Conservation (phyloP, 169 alveolate species). For the Plasmodium malariae region DNA sequence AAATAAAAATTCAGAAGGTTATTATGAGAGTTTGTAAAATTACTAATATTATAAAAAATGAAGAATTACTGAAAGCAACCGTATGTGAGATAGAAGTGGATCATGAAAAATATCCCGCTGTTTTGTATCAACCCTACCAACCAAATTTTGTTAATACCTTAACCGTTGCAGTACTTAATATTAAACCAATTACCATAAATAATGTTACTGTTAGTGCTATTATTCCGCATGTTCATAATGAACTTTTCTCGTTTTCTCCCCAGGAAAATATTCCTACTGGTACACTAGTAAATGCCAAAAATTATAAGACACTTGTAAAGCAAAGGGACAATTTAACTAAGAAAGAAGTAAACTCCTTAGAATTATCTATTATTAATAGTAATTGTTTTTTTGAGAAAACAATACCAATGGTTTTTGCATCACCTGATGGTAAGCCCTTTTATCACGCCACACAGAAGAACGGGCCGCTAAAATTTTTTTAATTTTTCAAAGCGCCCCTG, state of each 20-base stretch:
- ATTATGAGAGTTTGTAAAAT: constrained; percentile 66
- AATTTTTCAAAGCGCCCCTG: not conserved
- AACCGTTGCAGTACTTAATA: constrained; percentile 46
- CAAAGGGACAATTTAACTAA: constrained; percentile 70
- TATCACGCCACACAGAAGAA: constrained; percentile 22
- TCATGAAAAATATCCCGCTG: constrained; percentile 38
- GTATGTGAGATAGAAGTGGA: constrained; percentile 50
- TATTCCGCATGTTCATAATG: constrained; percentile 64
- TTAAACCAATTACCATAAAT: constrained; percentile 60
- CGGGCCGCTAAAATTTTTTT: constrained; percentile 49
- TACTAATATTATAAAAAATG: constrained; percentile 15
- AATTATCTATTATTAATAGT: constrained; percentile 32
- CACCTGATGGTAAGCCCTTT: constrained; percentile 35
- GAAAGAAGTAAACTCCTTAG: constrained; percentile 36
- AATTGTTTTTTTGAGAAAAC: constrained; percentile 57
- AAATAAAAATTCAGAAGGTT: constrained; percentile 59
- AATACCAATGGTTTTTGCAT: constrained; percentile 56
- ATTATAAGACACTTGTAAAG: constrained; percentile 65
- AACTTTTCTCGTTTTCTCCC: constrained; percentile 6
- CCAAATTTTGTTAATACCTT: constrained; percentile 5
- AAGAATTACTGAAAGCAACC: constrained; percentile 8
- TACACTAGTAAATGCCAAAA: constrained; percentile 40
- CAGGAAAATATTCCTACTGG: constrained; percentile 47
- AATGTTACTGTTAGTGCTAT: constrained; percentile 60
- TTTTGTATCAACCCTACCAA: constrained; percentile 16